Evolutionary conservation across 2,329 filamentous ascomycete genomes (phyloP), one percentile per base, ranked within the genome.

Genomic region (Alternaria alternata): DNA sequence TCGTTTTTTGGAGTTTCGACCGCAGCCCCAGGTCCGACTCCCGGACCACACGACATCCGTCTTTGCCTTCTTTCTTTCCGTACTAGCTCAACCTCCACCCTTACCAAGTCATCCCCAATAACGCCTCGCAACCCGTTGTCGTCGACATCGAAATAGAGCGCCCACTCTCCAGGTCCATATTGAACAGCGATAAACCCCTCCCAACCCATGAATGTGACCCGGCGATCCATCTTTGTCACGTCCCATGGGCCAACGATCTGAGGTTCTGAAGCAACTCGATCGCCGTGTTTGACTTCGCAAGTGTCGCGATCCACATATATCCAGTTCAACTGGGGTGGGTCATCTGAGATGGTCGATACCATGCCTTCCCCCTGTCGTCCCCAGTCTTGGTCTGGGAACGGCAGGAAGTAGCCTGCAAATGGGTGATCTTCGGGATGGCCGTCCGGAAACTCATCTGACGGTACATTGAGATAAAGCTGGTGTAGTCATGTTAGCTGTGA

Each of bases 401-500:
- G 79, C 2, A 87, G 84, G 65, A 84, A 87, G 65, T 87, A 87
- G 1, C 84, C 83, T 30, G 82, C 78, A 36, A 84, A 83, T 3
- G 82, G 81, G 70, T 86, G 84, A 14, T 85, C 81, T 16, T 60
- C 64, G 12, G 61, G 16, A 39, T 44, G 43, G 1, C 59, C 63
- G 30, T 66, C 67, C 51, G 57, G 61, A 55, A 48, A 65, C 42
- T 67, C 64, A 7, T 54, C 61, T 38, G 63, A 64, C 5, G 67
- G 55, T 26, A 65, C 42, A 11, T 42, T 56, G 36, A 69, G 16
- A 61, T 69, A 69, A 28, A 69, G 38, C 38, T 39, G n/a, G 9
- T 1, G 8, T 39, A 0, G 7, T 39, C 9, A 0, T 39, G 18
- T 39, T 20, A 39, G 38, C 18, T 39, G 14, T 20, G 18, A 8